Evolutionary conservation across 306 rosid genomes (phyloP).

Genomic region (Sindora glabra): DNA sequence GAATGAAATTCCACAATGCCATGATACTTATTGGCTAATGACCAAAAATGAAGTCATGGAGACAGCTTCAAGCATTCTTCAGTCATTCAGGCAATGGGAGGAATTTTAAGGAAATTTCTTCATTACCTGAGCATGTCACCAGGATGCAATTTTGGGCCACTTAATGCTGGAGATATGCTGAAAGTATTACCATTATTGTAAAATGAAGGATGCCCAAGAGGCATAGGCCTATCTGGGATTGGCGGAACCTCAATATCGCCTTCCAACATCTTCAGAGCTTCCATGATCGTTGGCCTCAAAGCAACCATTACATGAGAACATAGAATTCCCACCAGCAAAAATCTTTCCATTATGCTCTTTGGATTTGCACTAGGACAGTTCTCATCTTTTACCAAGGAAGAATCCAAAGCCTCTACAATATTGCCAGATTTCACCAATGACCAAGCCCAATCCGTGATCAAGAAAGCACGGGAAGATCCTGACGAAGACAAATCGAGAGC

Average conservation of each 20-base stretch:
- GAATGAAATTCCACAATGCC: background rate
- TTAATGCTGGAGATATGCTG: conserved; percentile 71
- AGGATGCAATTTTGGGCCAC: conserved; percentile 48
- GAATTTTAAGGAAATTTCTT: conserved; percentile 7
- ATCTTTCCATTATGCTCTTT: conserved; percentile 85
- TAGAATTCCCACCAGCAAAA: conserved; percentile 71
- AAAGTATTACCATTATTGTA: conserved; percentile 40
- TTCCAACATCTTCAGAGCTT: conserved; percentile 94
- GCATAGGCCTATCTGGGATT: conserved; percentile 91
- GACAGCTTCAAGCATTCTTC: conserved; percentile 14
- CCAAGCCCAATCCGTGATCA: conserved; percentile 99
- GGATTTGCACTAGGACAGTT: conserved; percentile 54
- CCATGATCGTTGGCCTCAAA: conserved; percentile 74
- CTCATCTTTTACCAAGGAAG: conserved; percentile 42
- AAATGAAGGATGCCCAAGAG: conserved; percentile 71
- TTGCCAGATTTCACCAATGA: conserved; percentile 71
- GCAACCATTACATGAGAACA: conserved; percentile 98
- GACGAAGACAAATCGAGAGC: conserved; percentile 77
- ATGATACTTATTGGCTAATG: conserved; percentile 8
- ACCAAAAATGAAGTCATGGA: conserved; percentile 11
- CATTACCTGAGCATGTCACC: conserved; percentile 88
- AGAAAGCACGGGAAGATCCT: conserved; percentile 52
- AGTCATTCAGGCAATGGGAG: background rate
- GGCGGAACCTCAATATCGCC: conserved; percentile 86
- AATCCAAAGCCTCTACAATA: conserved; percentile 53